These are phyloP conservation scores for Glarea lozoyensis DNA, from an alignment of 495 filamentous ascomycete species.

Conservation along the genomic window DNA sequence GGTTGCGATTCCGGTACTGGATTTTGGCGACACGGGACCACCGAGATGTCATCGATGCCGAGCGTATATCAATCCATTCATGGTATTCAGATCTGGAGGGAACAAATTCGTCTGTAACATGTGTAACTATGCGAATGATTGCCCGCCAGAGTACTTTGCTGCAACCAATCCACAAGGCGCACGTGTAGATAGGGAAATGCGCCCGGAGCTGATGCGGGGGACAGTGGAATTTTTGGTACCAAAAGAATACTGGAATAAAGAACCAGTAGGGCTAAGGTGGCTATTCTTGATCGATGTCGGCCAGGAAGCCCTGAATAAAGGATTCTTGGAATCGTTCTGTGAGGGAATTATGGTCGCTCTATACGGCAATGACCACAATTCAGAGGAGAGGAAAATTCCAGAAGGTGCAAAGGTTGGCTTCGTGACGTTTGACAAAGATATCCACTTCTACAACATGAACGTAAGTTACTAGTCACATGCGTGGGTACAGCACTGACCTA, in stretches of 20 bases:
- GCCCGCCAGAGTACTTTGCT: constrained; percentile 83
- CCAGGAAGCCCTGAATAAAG: constrained; percentile 79
- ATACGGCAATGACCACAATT: constrained; percentile 53
- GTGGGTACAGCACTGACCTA: constrained; percentile 1
- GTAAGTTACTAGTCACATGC: constrained; percentile 36
- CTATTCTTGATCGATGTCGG: constrained; percentile 91
- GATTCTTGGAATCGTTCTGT: constrained; percentile 86
- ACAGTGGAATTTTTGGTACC: constrained; percentile 95
- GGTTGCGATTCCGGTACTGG: constrained; percentile 79
- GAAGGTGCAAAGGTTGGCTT: constrained; percentile 84
- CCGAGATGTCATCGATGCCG: constrained; percentile 89
- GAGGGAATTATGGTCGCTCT: constrained; percentile 78
- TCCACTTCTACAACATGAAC: constrained; percentile 95
- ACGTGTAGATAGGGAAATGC: constrained; percentile 78
- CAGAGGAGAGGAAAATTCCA: constrained; percentile 49
- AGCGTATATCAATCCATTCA: constrained; percentile 98
- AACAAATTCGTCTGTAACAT: constrained; percentile 98
- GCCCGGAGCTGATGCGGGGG: constrained; percentile 82
- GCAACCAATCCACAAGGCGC: constrained; percentile 81
- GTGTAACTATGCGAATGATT: constrained; percentile 96
- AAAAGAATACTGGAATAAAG: constrained; percentile 97
- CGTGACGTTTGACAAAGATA: constrained; percentile 88
- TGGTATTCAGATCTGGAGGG: constrained; percentile 89
- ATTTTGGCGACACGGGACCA: constrained; percentile 88
- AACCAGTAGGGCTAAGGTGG: constrained; percentile 78